Conservation (phyloP, 495 filamentous ascomycete genomes). For the Penicillium paxilli region DNA sequence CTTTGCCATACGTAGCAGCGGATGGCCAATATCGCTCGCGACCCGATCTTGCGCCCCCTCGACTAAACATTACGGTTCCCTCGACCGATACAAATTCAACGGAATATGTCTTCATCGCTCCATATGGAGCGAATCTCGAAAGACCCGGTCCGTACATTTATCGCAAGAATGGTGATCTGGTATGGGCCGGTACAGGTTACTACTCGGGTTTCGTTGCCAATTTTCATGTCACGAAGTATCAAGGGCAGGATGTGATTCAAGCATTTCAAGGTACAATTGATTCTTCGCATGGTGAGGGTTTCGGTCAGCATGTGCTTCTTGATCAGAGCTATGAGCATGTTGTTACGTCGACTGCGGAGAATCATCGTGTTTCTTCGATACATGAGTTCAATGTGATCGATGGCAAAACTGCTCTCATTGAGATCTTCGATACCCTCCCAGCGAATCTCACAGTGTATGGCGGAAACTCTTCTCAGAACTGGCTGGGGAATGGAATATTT, state of each 20-base stretch:
- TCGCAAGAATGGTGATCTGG: slow-evolving; percentile 47
- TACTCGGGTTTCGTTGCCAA: slow-evolving; percentile 45
- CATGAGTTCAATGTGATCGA: slow-evolving; percentile 51
- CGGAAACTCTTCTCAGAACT: slow-evolving; percentile 18
- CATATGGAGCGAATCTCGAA: slow-evolving; percentile 21
- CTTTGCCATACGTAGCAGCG: neutral
- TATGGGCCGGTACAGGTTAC: slow-evolving; percentile 52
- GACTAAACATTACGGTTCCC: slow-evolving; percentile 51
- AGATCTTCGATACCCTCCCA: slow-evolving; percentile 25
- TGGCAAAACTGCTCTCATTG: slow-evolving; percentile 28
- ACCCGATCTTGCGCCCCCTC: slow-evolving; percentile 49
- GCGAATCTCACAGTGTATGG: slow-evolving; percentile 27
- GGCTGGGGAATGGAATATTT: slow-evolving; percentile 27
- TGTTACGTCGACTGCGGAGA: slow-evolving; percentile 39
- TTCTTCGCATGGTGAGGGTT: slow-evolving; percentile 43
- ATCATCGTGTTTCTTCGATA: slow-evolving; percentile 43
- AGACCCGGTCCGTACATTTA: slow-evolving; percentile 50
- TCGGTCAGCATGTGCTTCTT: slow-evolving; percentile 45
- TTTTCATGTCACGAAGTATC: slow-evolving; percentile 34
- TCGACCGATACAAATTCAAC: slow-evolving; percentile 25
- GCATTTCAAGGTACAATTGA: slow-evolving; percentile 51
- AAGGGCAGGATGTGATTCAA: slow-evolving; percentile 46
- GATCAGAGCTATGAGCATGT: slow-evolving; percentile 50
- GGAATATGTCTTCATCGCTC: slow-evolving; percentile 50
- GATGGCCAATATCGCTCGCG: slow-evolving; percentile 45